Evolutionary conservation across 2,329 filamentous ascomycete genomes (phyloP), one percentile per base, ranked within the genome.

Genomic region (Xylariaceae sp.): DNA sequence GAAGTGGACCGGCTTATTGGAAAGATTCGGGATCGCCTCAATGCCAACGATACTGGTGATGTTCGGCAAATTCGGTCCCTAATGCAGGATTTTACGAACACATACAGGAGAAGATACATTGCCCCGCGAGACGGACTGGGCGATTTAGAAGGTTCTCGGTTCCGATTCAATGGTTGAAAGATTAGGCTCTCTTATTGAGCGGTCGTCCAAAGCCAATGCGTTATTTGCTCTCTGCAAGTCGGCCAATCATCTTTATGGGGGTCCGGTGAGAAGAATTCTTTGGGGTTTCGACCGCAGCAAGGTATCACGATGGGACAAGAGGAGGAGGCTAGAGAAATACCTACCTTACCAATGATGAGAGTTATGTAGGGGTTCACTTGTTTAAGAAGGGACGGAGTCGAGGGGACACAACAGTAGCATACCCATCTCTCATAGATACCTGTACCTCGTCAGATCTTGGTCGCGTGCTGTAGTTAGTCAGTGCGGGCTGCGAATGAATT

Each of bases 11-110:
- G 89, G 43, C 78, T 99, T 55, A 81, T 96, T 69, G 77, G 76
- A 58, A 91, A 88, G 68, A 92, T 97, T 61, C 84, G 83, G 63
- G 88, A 94, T 69, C 87, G 84, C 64, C 82, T 96, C 45, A 77
- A 79, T 43, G 82, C 81, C 28, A 83, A 88, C 55, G 83, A 84
- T 38, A 71, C 68, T 1, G 75, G 80, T 18, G 78, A 77, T 19
- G 69, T 90, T 40, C 80, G 90, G 53, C 91, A 91, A 73, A 90
- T 97, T 48, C 82, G 93, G 36, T 86, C 83, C 22, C 78, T 96
- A 33, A 79, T 99, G 51, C 94, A 97, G 73, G 95, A 99, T 71
- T 99, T 99, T 68, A 97, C 94, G 19, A 96, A 93, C 68, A 89
- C 86, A 31, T 99, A 99, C 71, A 84, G 95, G 46, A 81, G 95